These are phyloP conservation scores for Mycena polygramma DNA, from an alignment of 768 basidiomycete genomes.

Conservation along the genomic window DNA sequence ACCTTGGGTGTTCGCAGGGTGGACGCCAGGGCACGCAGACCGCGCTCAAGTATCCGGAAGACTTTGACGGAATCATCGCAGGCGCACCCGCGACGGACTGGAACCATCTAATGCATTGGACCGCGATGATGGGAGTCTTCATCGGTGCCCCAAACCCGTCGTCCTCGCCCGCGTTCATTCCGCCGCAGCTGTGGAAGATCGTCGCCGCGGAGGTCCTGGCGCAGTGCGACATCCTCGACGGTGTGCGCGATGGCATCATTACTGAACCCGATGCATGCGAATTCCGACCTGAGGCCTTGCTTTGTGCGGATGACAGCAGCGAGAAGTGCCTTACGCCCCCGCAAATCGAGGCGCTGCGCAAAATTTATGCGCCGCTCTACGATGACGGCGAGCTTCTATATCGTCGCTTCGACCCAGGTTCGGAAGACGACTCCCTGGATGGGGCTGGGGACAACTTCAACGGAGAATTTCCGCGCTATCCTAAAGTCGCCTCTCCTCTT, in stretches of 20 bases:
- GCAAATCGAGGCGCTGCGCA: conserved; percentile 39
- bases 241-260: conserved; percentile 42
- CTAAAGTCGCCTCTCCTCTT: background rate
- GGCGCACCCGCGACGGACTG: conserved; percentile 42
- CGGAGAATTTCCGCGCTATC: no score
- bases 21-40: conserved; percentile 44
- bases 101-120: conserved; percentile 32
- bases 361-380: conserved; percentile 39
- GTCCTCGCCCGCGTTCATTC: conserved; percentile 35
- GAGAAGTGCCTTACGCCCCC: conserved; percentile 33
- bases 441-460: background rate
- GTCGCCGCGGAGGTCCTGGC: conserved; percentile 35
- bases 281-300: conserved; percentile 39
- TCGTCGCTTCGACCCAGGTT: conserved; percentile 35
- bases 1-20: conserved; percentile 44
- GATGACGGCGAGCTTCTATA: conserved; percentile 35
- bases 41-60: conserved; percentile 42
- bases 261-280: conserved; percentile 42
- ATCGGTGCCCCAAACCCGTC: conserved; percentile 31
- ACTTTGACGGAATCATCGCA: conserved; percentile 46
- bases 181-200: conserved; percentile 33
- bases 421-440: conserved; percentile 1
- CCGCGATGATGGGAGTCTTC: background rate
- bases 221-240: conserved; percentile 39
- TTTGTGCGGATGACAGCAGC: conserved; percentile 27